Percentiles rank a stretch among this genome's conserved stretches.
phyloP scores from a whole-genome alignment of 495 filamentous ascomycete genomes.

The Aspergillus kassunensis region DNA sequence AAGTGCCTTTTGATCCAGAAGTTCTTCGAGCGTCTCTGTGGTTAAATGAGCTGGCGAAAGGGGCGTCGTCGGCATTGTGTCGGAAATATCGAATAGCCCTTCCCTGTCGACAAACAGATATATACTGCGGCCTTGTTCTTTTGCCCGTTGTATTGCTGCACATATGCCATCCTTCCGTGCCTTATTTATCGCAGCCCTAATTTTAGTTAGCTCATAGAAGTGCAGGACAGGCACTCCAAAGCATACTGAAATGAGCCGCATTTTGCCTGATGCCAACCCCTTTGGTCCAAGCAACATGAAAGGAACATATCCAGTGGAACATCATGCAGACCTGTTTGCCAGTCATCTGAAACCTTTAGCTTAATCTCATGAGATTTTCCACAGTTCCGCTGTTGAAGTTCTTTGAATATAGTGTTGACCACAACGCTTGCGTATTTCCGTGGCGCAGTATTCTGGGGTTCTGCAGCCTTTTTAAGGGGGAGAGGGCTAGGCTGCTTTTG shows the following conservation, averaged over 20 bases:
- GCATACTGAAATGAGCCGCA: not conserved
- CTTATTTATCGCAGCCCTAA: not conserved
- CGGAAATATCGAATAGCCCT: not conserved
- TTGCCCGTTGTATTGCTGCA: slow-evolving; percentile 1
- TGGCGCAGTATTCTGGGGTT: not conserved
- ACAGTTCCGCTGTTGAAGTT: not conserved
- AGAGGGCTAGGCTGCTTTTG: not conserved
- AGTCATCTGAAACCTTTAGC: not conserved
- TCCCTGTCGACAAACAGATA: not conserved
- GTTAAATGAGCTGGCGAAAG: not conserved
- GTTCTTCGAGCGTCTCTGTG: not conserved
- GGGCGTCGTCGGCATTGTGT: not conserved
- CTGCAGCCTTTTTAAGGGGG: not conserved
- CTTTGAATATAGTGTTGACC: not conserved
- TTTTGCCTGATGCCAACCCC: not conserved
- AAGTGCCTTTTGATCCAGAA: not conserved
- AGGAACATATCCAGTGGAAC: slow-evolving; percentile 4
- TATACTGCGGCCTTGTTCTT: not conserved
- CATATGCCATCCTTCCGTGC: not conserved
- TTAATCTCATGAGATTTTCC: slow-evolving; percentile 2
- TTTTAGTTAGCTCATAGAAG: not conserved
- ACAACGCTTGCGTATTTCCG: not conserved
- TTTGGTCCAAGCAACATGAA: not conserved
- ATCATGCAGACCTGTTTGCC: not conserved
- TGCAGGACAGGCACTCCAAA: not conserved